Percentiles rank a stretch among this genome's conserved stretches.
Conservation (phyloP, 2,329 filamentous ascomycete species). For the Fusarium succisae region DNA sequence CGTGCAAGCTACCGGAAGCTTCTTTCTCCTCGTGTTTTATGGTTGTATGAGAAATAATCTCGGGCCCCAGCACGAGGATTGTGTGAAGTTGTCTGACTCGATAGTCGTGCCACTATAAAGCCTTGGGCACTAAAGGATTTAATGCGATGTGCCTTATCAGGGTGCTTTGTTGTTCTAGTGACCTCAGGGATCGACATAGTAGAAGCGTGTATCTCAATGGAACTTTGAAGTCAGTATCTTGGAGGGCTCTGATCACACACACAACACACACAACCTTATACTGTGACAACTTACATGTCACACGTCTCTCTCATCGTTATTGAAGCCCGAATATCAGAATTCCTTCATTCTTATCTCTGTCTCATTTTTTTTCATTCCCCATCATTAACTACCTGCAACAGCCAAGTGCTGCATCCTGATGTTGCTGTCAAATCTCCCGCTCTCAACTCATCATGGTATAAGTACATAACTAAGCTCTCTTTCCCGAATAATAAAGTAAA, state of each 20-base stretch:
- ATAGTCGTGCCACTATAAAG: not conserved
- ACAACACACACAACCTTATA: not conserved
- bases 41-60: conserved; percentile 22
- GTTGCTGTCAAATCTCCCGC: conserved; percentile 3
- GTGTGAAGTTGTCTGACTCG: not conserved
- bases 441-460: conserved; percentile 29
- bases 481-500: conserved; percentile 12
- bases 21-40: conserved; percentile 13
- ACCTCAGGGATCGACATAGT: not conserved
- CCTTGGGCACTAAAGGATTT: not conserved
- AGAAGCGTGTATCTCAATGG: not conserved
- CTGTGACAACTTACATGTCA: not conserved
- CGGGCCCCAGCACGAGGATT: conserved; percentile 12
- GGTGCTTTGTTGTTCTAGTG: not conserved
- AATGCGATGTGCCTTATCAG: not conserved
- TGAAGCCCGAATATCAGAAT: not conserved
- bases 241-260: not conserved
- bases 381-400: conserved; percentile 27
- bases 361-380: conserved; percentile 20
- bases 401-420: not conserved
- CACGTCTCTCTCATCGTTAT: not conserved
- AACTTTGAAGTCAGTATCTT: not conserved
- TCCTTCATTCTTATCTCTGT: conserved; percentile 22
- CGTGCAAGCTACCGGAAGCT: not conserved
- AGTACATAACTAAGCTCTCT: conserved; percentile 22